phyloP scores from a whole-genome alignment of 2,329 filamentous ascomycete species.

The Ophiostoma montium region DNA sequence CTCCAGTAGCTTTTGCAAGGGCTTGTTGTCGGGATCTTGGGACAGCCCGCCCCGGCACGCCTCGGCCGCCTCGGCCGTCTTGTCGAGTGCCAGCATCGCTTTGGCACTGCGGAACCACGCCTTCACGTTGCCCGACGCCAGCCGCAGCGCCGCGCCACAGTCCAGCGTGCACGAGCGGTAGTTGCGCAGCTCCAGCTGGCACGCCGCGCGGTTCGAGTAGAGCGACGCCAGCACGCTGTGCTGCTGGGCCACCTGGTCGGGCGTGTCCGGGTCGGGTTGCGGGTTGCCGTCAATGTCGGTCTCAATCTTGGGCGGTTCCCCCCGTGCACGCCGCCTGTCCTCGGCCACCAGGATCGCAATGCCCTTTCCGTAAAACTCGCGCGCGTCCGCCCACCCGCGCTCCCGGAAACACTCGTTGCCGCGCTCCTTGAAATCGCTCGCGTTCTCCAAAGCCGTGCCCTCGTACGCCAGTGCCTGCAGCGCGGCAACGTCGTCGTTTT shows the following conservation, averaged over 20 bases:
- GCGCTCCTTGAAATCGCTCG: slow-evolving; percentile 72
- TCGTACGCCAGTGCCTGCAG: slow-evolving; percentile 86
- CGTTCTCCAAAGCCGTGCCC: slow-evolving; percentile 74
- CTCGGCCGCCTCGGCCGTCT: slow-evolving; percentile 66
- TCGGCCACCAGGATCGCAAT: slow-evolving; percentile 55
- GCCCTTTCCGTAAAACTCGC: slow-evolving; percentile 86
- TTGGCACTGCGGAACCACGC: slow-evolving; percentile 75
- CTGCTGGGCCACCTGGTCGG: slow-evolving; percentile 48
- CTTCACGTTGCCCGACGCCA: slow-evolving; percentile 75
- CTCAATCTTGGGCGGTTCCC: slow-evolving; percentile 13
- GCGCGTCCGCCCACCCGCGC: slow-evolving; percentile 65
- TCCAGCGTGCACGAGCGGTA: slow-evolving; percentile 77
- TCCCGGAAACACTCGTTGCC: slow-evolving; percentile 78
- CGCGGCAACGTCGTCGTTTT: slow-evolving; percentile 75
- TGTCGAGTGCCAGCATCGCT: slow-evolving; percentile 67
- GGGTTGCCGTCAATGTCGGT: slow-evolving; percentile 10
- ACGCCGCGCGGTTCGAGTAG: slow-evolving; percentile 77
- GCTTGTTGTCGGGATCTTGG: slow-evolving; percentile 54
- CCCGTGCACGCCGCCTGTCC: slow-evolving; percentile 38
- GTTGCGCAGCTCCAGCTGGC: slow-evolving; percentile 78
- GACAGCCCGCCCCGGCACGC: slow-evolving; percentile 59
- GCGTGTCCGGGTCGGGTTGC: slow-evolving; percentile 29
- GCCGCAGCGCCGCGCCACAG: slow-evolving; percentile 61
- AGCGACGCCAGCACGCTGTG: slow-evolving; percentile 56
- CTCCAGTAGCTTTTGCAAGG: slow-evolving; percentile 47